Conservation (phyloP, 2,329 filamentous ascomycete genomes). For the Clarireedia sp. region DNA sequence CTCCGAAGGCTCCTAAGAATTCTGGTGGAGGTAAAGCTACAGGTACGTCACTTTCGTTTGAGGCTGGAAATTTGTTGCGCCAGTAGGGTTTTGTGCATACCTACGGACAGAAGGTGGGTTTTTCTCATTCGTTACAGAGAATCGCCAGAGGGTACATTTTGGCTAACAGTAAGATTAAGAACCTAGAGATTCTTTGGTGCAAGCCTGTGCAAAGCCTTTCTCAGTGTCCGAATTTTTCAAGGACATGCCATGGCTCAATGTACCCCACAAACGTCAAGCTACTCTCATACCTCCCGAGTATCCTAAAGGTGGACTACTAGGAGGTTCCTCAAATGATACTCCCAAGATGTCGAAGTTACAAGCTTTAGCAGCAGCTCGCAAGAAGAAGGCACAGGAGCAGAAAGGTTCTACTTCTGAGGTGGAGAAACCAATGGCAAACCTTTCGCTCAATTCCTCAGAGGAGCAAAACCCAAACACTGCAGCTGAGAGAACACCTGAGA, state of each 20-base stretch:
- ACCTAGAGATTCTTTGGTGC: background rate
- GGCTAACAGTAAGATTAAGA: background rate
- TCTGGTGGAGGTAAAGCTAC: constrained; percentile 4
- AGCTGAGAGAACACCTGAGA: background rate
- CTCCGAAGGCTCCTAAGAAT: constrained; percentile 29
- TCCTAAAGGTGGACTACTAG: constrained; percentile 63
- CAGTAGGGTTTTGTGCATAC: background rate
- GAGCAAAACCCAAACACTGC: background rate
- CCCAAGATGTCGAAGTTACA: constrained; percentile 84
- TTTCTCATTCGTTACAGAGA: constrained; percentile 8
- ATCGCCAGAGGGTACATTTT: background rate
- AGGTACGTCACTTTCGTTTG: constrained; percentile 25
- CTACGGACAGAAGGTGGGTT: constrained; percentile 22
- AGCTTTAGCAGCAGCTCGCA: constrained; percentile 76
- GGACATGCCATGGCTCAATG: constrained; percentile 77
- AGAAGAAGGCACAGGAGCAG: constrained; percentile 69
- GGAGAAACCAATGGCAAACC: constrained; percentile 23
- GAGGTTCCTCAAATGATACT: constrained; percentile 58
- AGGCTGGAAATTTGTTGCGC: background rate
- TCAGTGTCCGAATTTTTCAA: constrained; percentile 59
- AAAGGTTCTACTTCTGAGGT: constrained; percentile 22
- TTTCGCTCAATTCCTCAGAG: constrained; percentile 11
- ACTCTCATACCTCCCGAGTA: constrained; percentile 53
- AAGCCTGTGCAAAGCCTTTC: constrained; percentile 27
- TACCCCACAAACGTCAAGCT: constrained; percentile 58